Conservation (phyloP, 306 rosid species). For the Vigna mungo region DNA sequence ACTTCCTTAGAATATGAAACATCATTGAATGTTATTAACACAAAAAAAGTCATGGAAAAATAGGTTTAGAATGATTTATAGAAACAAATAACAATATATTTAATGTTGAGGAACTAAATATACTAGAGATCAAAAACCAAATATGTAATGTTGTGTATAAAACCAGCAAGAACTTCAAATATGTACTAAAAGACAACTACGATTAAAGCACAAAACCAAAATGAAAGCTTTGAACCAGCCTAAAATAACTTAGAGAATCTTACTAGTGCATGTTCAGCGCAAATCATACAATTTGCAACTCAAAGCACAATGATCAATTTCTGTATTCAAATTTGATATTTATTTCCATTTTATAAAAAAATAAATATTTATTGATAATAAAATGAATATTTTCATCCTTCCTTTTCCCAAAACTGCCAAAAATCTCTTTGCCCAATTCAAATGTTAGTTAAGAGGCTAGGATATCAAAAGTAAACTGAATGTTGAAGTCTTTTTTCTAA, state of each 20-base stretch:
- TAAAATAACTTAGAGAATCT: background rate
- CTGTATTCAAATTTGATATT: background rate
- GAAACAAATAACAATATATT: background rate
- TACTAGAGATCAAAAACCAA: background rate
- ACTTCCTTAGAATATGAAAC: conserved; percentile 2
- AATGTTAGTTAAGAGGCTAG: no score
- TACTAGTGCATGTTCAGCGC: background rate
- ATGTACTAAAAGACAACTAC: no score
- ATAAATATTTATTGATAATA: background rate
- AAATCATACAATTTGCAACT: conserved; percentile 8
- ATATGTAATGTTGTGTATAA: no score
- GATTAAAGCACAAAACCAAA: no score
- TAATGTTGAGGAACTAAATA: background rate
- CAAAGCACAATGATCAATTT: conserved; percentile 2
- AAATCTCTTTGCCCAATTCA: background rate
- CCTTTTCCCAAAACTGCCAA: background rate
- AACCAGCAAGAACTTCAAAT: no score
- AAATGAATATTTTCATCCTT: background rate
- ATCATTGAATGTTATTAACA: background rate
- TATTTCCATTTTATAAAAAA: background rate
- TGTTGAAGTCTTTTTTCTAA: background rate
- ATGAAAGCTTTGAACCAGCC: background rate
- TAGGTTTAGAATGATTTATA: background rate
- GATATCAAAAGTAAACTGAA: background rate
- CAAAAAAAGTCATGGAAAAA: background rate